These are phyloP conservation scores for Crithidia sp. DNA, from an alignment of 208 protist species.

Conservation along the genomic window DNA sequence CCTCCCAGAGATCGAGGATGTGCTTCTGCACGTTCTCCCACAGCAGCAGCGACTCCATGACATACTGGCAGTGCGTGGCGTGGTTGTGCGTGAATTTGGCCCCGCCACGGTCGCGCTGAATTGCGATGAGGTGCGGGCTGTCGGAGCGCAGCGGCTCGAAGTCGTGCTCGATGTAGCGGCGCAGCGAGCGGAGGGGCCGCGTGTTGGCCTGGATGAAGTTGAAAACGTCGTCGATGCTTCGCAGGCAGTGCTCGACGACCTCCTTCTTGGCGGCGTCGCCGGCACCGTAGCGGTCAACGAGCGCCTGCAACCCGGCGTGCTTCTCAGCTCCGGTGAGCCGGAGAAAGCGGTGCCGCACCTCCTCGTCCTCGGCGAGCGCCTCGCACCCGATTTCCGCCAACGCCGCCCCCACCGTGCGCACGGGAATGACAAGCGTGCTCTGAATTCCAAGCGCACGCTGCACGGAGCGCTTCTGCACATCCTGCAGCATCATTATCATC, in stretches of 20 bases:
- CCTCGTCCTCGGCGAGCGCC: conserved; percentile 74
- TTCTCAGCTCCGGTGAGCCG: conserved; percentile 52
- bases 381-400: conserved; percentile 56
- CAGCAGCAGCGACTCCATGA: conserved; percentile 94
- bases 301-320: conserved; percentile 45
- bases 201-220: conserved; percentile 89
- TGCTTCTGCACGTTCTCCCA: conserved; percentile 94
- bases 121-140: conserved; percentile 50
- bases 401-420: conserved; percentile 86
- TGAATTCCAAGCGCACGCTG: conserved; percentile 49
- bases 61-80: conserved; percentile 94
- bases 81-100: conserved; percentile 95
- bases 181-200: conserved; percentile 70
- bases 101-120: conserved; percentile 62
- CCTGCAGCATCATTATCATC: conserved; percentile 96
- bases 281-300: conserved; percentile 64
- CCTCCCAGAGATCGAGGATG: conserved; percentile 95
- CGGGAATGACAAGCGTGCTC: conserved; percentile 67
- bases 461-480: conserved; percentile 79
- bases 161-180: conserved; percentile 53
- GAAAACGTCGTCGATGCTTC: conserved; percentile 95
- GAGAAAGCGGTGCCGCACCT: conserved; percentile 67
- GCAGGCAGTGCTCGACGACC: conserved; percentile 87
- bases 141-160: conserved; percentile 52
- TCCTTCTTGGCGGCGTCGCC: conserved; percentile 34